Percentiles rank a stretch among this genome's conserved stretches.
These are phyloP conservation scores for Marsdenia floribunda DNA, from an alignment of 257 asterid species.

Conservation along the genomic window DNA sequence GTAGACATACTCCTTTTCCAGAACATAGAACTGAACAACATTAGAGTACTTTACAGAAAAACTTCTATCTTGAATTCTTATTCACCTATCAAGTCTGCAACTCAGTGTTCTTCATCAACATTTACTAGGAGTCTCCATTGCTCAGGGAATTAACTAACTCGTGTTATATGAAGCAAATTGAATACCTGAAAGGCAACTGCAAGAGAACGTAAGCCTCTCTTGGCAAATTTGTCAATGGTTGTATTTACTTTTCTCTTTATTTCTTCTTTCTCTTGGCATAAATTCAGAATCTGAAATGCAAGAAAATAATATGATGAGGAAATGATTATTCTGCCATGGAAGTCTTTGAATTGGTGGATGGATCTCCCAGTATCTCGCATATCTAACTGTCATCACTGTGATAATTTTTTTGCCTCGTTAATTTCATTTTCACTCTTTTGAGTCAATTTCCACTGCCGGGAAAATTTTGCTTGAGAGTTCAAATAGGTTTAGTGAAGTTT, in stretches of 20 bases:
- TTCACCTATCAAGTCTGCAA: neutral
- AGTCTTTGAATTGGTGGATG: neutral
- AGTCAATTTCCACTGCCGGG: no score
- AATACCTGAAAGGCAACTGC: slow-evolving; percentile 25
- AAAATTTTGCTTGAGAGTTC: no score
- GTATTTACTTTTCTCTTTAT: slow-evolving; percentile 23
- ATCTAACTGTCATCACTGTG: no score
- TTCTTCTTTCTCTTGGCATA: slow-evolving; percentile 22
- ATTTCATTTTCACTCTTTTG: no score
- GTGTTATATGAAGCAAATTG: neutral
- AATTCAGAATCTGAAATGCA: slow-evolving; percentile 20
- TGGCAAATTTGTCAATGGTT: slow-evolving; percentile 28
- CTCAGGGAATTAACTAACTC: neutral
- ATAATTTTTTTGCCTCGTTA: no score
- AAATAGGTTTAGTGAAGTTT: no score
- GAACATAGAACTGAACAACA: neutral
- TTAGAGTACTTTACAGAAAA: neutral
- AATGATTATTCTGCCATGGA: neutral
- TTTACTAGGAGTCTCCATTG: neutral
- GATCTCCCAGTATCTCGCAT: neutral
- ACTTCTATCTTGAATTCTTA: neutral
- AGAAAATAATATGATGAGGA: neutral
- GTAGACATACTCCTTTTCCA: no score
- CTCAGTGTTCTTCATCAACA: neutral
- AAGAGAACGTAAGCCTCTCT: slow-evolving; percentile 26